A percentile compares a stretch with the other conserved stretches of the same genome.
Conservation (phyloP, 176 grass and related monocot genomes). For the Bonia amplexicaulis region DNA sequence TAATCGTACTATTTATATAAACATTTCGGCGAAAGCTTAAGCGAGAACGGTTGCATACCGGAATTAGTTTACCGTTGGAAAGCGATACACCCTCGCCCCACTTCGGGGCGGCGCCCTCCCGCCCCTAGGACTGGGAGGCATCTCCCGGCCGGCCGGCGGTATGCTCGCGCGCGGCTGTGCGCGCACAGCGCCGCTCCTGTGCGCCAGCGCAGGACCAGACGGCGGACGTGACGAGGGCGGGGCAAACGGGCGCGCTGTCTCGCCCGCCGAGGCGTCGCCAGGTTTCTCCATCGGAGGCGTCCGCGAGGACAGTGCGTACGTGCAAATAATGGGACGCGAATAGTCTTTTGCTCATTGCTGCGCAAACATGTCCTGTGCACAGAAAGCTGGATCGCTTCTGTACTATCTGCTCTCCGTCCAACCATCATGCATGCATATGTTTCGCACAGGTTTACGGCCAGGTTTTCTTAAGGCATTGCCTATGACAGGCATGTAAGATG, state of each 20-base stretch:
- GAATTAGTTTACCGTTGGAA: slow-evolving; percentile 28
- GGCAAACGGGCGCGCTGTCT: not conserved
- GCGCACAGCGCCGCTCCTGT: slow-evolving; percentile 28
- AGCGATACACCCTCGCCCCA: slow-evolving; percentile 3
- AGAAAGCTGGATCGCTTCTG: slow-evolving; percentile 24
- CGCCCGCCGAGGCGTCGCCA: slow-evolving; percentile 34
- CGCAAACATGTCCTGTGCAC: slow-evolving; percentile 25
- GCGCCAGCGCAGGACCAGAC: not conserved
- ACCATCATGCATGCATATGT: not conserved
- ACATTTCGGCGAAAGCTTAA: not conserved
- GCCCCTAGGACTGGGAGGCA: not conserved
- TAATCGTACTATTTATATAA: too few relatives aligned
- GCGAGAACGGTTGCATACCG: slow-evolving; percentile 18
- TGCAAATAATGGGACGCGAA: slow-evolving; percentile 11
- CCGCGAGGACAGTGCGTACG: not conserved
- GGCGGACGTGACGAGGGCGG: slow-evolving; percentile 21
- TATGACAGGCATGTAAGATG: not conserved
- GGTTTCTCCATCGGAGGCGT: slow-evolving; percentile 13
- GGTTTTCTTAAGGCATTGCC: not conserved
- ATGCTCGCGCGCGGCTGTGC: slow-evolving; percentile 8
- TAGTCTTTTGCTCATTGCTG: slow-evolving; percentile 5
- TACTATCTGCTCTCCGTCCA: not conserved
- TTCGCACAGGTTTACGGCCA: not conserved
- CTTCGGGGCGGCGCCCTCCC: slow-evolving; percentile 8
- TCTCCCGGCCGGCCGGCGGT: not conserved